Evolutionary conservation across 306 rosid genomes (phyloP).

Genomic region (Citrullus mucosospermus): DNA sequence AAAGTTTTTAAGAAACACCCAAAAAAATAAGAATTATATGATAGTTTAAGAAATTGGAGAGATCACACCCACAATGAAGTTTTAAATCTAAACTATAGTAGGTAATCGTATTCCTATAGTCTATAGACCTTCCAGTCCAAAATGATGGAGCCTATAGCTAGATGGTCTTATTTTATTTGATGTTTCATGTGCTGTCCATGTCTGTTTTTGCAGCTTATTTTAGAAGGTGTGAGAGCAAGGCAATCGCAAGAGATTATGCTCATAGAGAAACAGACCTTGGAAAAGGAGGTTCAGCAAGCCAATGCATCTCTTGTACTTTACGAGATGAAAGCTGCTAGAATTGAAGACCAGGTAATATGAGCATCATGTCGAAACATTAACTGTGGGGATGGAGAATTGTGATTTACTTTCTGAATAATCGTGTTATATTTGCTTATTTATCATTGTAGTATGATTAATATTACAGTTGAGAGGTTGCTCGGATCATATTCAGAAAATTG

Average conservation of each 20-base stretch:
- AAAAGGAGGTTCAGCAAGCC: conserved; percentile 60
- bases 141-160: too few species aligned
- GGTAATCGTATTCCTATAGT: too few species aligned
- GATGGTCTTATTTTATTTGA: background rate
- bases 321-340: conserved; percentile 53
- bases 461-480: conserved; percentile 61
- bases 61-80: too few species aligned
- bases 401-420: background rate
- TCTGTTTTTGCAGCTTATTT: conserved; percentile 53
- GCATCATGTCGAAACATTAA: background rate
- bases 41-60: too few species aligned
- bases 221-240: conserved; percentile 70
- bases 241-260: conserved; percentile 51
- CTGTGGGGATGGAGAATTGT: background rate
- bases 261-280: conserved; percentile 47
- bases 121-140: too few species aligned
- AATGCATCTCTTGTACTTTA: conserved; percentile 48
- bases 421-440: conserved; percentile 13
- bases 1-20: too few species aligned
- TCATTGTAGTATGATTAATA: background rate
- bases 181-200: background rate
- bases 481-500: conserved; percentile 52
- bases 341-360: conserved; percentile 71
- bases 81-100: too few species aligned
- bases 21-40: too few species aligned